These are phyloP conservation scores for Aspergillus felis DNA, from an alignment of 2,329 filamentous ascomycete genomes.

Conservation along the genomic window DNA sequence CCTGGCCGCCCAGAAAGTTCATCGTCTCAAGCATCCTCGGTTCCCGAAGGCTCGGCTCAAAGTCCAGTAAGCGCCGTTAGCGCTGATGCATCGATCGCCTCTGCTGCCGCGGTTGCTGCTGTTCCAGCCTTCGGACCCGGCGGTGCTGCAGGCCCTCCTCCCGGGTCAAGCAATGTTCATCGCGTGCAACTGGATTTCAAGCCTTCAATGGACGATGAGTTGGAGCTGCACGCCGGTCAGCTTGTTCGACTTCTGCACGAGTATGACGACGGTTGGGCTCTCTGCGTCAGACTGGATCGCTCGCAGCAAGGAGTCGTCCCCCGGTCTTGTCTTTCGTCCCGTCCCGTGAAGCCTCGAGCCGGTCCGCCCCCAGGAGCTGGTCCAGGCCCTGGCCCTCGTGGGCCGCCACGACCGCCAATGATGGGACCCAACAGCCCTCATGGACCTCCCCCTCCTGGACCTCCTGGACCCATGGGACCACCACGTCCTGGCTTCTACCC, in stretches of 20 bases:
- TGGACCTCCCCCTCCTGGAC: constrained; percentile 8
- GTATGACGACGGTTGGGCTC: constrained; percentile 97
- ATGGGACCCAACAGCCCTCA: constrained; percentile 32
- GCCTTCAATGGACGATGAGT: constrained; percentile 87
- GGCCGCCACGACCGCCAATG: constrained; percentile 22
- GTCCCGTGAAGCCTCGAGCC: constrained; percentile 80
- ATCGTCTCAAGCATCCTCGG: constrained; percentile 18
- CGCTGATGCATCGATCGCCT: constrained; percentile 15
- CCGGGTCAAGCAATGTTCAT: constrained; percentile 67
- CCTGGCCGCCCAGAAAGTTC: constrained; percentile 19
- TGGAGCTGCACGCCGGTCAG: constrained; percentile 75
- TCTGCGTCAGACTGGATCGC: constrained; percentile 85
- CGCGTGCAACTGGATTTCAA: constrained; percentile 93
- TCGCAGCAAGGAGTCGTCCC: constrained; percentile 91
- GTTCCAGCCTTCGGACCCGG: constrained; percentile 12
- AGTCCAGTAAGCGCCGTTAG: constrained; percentile 24
- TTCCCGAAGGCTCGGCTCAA: constrained; percentile 16
- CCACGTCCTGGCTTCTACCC: constrained; percentile 34
- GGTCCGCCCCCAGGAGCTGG: constrained; percentile 34
- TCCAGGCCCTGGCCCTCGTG: constrained; percentile 28
- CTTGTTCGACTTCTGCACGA: constrained; percentile 87
- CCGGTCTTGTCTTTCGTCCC: constrained; percentile 85
- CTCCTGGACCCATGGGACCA: constrained; percentile 18
- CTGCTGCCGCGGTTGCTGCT: constrained; percentile 8
- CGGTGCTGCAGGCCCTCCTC: constrained; percentile 40